Evolutionary conservation across 306 rosid genomes (phyloP), one percentile per base, ranked within the genome.

Genomic region (Spatholobus suberectus): DNA sequence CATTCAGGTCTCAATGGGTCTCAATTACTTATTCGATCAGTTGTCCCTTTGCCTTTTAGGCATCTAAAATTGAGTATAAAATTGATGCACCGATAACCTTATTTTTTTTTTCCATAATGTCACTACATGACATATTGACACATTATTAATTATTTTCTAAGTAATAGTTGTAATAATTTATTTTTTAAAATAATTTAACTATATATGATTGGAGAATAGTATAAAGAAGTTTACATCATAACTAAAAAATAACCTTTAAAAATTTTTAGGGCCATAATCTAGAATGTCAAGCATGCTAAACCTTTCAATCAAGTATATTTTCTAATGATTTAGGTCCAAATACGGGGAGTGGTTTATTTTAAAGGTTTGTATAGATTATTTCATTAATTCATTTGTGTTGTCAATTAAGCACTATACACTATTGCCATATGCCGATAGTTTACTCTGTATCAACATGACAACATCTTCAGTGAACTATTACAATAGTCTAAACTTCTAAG

Each of bases 241-340:
- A 5, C 11, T 43, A 1, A 14, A 51, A 20, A 26, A 52, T 55
- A 9, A 7, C 18, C 2, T 6, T 57, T 6, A 58, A 43, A 24
- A 2, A 43, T 14, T 26, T 15, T 58, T 46, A 59, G 32, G 37
- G 46, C 44, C 61, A 52, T 40, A 35, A 59, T 77, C 78, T 71
- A 54, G 40, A 9, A 77, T 72, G 59, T 18, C 59, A 75, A 68
- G 79, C 82, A 75, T 79, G 78, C 79, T 75, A 79, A 32, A 35
- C 59, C 57, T 75, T 57, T 58, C 47, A 70, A 72, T 77, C 78
- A 76, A 71, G 61, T 72, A 49, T 34, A 41, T 75, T 79, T 55
- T 83, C 79, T 75, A 61, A 83, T 76, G 73, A 79, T 67, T 57
- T 69, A 74, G 40, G 65, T 82, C 41, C 10, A 62, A 55, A 62